phyloP scores from a whole-genome alignment of 495 filamentous ascomycete genomes.

The Daldinia decipiens region DNA sequence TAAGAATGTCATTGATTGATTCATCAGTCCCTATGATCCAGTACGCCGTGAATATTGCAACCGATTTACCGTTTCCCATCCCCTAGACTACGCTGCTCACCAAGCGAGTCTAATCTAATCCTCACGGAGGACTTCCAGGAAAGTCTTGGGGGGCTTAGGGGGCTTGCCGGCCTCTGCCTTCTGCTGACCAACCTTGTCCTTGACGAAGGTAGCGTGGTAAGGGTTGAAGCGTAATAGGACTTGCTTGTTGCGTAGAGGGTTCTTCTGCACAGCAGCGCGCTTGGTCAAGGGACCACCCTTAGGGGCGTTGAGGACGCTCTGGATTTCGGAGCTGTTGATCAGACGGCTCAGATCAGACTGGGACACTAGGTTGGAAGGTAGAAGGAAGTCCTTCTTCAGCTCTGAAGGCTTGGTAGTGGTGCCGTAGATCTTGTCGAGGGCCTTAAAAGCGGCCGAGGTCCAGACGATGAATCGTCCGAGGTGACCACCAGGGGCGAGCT shows the following conservation, averaged over 20 bases:
- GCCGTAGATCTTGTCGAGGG: slow-evolving; percentile 96
- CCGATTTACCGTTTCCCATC: slow-evolving; percentile 40
- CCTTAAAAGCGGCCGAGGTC: slow-evolving; percentile 95
- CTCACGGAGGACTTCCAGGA: slow-evolving; percentile 55
- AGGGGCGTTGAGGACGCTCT: slow-evolving; percentile 87
- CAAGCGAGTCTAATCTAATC: slow-evolving; percentile 55
- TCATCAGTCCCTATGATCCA: slow-evolving; percentile 50
- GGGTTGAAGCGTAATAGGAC: slow-evolving; percentile 96
- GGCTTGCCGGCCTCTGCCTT: slow-evolving; percentile 55
- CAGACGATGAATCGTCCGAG: slow-evolving; percentile 99
- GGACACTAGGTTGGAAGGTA: slow-evolving; percentile 85
- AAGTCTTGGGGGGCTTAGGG: slow-evolving; percentile 47
- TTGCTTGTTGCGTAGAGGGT: slow-evolving; percentile 98
- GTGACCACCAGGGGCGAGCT: slow-evolving; percentile 98
- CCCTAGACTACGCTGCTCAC: slow-evolving; percentile 48
- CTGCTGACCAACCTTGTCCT: slow-evolving; percentile 65
- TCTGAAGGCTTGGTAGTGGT: slow-evolving; percentile 82
- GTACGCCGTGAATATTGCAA: slow-evolving; percentile 49
- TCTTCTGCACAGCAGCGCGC: slow-evolving; percentile 93
- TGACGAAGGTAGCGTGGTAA: slow-evolving; percentile 86
- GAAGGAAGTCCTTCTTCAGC: slow-evolving; percentile 97
- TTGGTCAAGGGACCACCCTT: slow-evolving; percentile 91
- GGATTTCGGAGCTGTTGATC: slow-evolving; percentile 98
- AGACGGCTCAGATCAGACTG: slow-evolving; percentile 94
- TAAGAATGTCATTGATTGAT: slow-evolving; percentile 48